A percentile compares a stretch with the other conserved stretches of the same genome.
phyloP scores from a whole-genome alignment of 148 eudicot species.

The Amaranthus cruentus region DNA sequence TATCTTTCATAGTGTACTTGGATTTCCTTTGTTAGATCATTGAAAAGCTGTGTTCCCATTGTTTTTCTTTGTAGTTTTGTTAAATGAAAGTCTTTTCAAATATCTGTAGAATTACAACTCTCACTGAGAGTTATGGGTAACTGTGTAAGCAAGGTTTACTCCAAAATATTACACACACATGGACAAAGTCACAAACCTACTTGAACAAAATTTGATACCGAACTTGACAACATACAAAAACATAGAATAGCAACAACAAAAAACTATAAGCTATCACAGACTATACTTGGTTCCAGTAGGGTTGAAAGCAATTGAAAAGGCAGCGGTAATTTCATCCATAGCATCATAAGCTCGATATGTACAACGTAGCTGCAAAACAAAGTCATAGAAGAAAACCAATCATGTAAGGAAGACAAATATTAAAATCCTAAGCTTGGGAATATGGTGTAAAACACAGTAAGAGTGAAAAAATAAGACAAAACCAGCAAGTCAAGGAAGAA shows the following conservation, averaged over 20 bases:
- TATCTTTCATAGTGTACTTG: background rate
- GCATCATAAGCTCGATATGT: constrained; percentile 97
- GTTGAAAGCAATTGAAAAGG: constrained; percentile 82
- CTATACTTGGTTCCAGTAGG: constrained; percentile 81
- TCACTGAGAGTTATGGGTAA: background rate
- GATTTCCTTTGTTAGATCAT: background rate
- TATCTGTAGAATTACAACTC: background rate
- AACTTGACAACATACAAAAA: constrained; percentile 8
- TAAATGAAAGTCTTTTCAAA: background rate
- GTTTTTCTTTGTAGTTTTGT: background rate
- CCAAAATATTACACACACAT: background rate
- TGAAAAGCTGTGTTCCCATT: background rate
- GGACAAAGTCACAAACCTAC: background rate
- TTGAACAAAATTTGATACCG: background rate
- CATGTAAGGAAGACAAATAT: background rate
- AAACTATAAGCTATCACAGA: constrained; percentile 7
- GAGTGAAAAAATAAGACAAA: background rate
- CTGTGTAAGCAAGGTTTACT: background rate
- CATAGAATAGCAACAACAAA: background rate
- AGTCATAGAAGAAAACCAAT: constrained; percentile 4
- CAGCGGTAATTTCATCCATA: constrained; percentile 98
- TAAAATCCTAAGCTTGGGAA: background rate
- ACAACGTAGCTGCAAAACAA: constrained; percentile 74
- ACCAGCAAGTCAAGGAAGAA: background rate
- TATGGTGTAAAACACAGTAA: background rate